Base-by-base conservation (phyloP, 2,329 filamentous ascomycete species). In the Paraconiothyrium sp. region DNA sequence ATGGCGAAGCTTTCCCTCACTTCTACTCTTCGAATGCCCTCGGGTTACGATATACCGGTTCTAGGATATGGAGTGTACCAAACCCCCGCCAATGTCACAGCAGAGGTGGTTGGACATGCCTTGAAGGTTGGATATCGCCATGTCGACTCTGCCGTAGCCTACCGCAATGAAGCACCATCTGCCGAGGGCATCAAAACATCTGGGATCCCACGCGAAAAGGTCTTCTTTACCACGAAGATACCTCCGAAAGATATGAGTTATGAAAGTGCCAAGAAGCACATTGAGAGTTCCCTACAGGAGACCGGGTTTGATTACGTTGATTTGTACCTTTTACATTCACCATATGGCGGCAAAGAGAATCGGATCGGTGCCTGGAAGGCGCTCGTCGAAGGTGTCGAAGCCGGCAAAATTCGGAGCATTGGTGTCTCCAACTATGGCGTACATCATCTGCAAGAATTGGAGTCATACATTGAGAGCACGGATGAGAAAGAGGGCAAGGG, bases 181-280 rank as follows among this genome's bases (percentile, higher is more conserved):
- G 89, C 89, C 6, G 81, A 86, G 51, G 90, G 90, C 1, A 80
- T 92, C 37, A 82, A 82, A 47, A 74, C 84, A 56, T 88, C 86
- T 1, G 83, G 83, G 0, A 68, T 92, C 10, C 77, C 83, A 2
- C 84, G 89, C 39, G 78, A 82, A 13, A 82, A 91, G 14, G 68
- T 93, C 39, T 93, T 90, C 76, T 80, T 92, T 56, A 92, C 90
- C 0, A 91, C 89, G 48, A 93, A 93, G 79, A 88, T 92, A 58
- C 81, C 89, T 24, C 81, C 80, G 16, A 82, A 90, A 68, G 72
- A 86, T 55, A 86, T 85, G 69, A 79, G 84, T 16, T 76, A 89
- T 32, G 85, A 87, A 3, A 91, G 88, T 63, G 86, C 92, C 27
- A 81, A 85, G 65, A 86, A 87, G 74, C 75, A 78, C 43, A 84